Percentiles rank a stretch among this genome's conserved stretches.
These are phyloP conservation scores for Pythium myriotylum DNA, from an alignment of 352 stramenopile genomes.

Conservation along the genomic window DNA sequence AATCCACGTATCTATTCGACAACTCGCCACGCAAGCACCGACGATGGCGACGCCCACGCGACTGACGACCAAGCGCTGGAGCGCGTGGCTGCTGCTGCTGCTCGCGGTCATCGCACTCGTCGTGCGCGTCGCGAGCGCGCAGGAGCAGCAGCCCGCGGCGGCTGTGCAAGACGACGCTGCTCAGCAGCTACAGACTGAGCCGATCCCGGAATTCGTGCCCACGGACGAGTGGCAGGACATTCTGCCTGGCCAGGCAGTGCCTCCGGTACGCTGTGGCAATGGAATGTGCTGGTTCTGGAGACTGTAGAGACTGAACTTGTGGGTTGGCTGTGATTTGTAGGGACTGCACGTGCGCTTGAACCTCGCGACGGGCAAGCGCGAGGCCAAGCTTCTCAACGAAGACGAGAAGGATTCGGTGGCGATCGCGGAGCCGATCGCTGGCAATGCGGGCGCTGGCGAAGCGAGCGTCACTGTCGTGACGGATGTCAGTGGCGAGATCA, in stretches of 20 bases:
- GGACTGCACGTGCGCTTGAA: constrained; percentile 86
- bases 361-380: constrained; percentile 76
- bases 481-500: constrained; percentile 55
- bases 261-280: constrained; percentile 36
- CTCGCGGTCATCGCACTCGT: constrained; percentile 5
- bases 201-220: constrained; percentile 58
- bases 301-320: neutral
- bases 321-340: constrained; percentile 30
- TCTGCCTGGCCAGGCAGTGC: constrained; percentile 63
- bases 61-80: constrained; percentile 9
- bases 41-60: neutral
- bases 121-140: constrained; percentile 11
- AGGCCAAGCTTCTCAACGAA: constrained; percentile 76
- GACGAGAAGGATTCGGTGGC: constrained; percentile 37
- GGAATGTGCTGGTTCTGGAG: constrained; percentile 9
- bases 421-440: constrained; percentile 36
- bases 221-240: constrained; percentile 73
- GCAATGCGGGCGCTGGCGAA: constrained; percentile 35
- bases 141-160: constrained; percentile 9
- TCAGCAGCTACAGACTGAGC: neutral
- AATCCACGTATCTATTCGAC: constrained; percentile 33
- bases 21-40: constrained; percentile 17
- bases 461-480: constrained; percentile 60
- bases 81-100: constrained; percentile 12
- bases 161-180: constrained; percentile 4